phyloP scores from a whole-genome alignment of 345 rosid species.

The Ricinus communis region DNA sequence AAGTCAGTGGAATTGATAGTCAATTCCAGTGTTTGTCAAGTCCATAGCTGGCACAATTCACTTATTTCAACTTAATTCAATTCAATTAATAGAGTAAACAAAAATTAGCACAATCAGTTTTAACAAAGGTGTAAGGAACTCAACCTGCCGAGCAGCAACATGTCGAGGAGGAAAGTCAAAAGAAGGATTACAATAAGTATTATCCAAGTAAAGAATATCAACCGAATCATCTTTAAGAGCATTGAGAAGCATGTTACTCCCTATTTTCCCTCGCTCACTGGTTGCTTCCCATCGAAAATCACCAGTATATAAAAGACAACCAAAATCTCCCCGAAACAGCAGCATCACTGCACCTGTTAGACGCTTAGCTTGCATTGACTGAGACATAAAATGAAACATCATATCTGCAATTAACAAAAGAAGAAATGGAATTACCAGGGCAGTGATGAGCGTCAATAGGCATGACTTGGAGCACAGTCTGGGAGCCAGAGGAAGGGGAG shows the following conservation, averaged over 20 bases:
- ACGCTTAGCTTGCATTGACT: not conserved
- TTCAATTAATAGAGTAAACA: too few relatives aligned
- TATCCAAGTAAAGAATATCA: slow-evolving; percentile 60
- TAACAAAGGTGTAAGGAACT: not conserved
- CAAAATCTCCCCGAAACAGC: slow-evolving; percentile 71
- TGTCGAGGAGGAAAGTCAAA: slow-evolving; percentile 57
- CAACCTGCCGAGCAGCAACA: slow-evolving; percentile 61
- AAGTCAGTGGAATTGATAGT: too few relatives aligned
- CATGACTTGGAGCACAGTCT: slow-evolving; percentile 45
- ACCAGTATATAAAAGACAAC: slow-evolving; percentile 69
- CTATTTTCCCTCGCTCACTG: slow-evolving; percentile 33
- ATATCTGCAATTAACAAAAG: not conserved
- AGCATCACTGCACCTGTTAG: slow-evolving; percentile 67
- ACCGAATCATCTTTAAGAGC: slow-evolving; percentile 46
- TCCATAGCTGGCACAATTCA: too few relatives aligned
- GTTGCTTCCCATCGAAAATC: slow-evolving; percentile 69
- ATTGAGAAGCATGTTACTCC: slow-evolving; percentile 36
- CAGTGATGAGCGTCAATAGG: slow-evolving; percentile 73
- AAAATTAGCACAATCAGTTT: too few relatives aligned
- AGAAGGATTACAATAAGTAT: slow-evolving; percentile 73
- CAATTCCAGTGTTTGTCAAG: too few relatives aligned
- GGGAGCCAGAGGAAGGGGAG: slow-evolving; percentile 46
- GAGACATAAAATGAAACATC: slow-evolving; percentile 17
- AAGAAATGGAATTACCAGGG: slow-evolving; percentile 42
- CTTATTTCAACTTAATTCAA: too few relatives aligned